These are phyloP conservation scores for Mycena haematopus DNA, from an alignment of 768 basidiomycete genomes.

Conservation along the genomic window DNA sequence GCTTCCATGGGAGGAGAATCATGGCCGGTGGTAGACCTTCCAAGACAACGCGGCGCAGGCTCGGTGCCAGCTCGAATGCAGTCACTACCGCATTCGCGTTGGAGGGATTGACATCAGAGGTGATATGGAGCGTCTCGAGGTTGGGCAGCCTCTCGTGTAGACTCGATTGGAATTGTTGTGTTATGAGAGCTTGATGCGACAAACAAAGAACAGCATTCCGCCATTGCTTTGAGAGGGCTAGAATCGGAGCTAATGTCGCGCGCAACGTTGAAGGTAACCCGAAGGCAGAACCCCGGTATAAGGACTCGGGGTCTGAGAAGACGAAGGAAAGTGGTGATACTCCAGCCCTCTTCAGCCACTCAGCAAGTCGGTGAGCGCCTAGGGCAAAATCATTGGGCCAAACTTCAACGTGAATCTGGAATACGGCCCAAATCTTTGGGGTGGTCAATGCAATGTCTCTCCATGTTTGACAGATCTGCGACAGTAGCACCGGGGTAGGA, in stretches of 20 bases:
- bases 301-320: background rate
- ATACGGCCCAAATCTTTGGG: conserved; percentile 4
- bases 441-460: conserved; percentile 3
- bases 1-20: conserved; percentile 9
- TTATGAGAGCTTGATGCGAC: background rate
- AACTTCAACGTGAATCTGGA: background rate
- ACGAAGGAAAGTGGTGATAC: conserved; percentile 1
- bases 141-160: background rate
- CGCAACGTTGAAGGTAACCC: background rate
- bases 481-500: background rate
- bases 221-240: background rate
- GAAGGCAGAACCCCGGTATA: background rate
- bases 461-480: conserved; percentile 4
- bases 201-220: background rate
- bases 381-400: background rate
- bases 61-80: conserved; percentile 2
- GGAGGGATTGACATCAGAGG: background rate
- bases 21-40: background rate
- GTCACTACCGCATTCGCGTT: background rate
- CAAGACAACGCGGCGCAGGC: background rate
- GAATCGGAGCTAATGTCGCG: background rate
- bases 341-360: background rate
- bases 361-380: background rate
- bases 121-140: background rate
- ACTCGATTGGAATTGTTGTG: background rate